Evolutionary conservation across 2,329 filamentous ascomycete genomes (phyloP), one percentile per base, ranked within the genome.

Genomic region (Teratosphaeria epicoccoides): DNA sequence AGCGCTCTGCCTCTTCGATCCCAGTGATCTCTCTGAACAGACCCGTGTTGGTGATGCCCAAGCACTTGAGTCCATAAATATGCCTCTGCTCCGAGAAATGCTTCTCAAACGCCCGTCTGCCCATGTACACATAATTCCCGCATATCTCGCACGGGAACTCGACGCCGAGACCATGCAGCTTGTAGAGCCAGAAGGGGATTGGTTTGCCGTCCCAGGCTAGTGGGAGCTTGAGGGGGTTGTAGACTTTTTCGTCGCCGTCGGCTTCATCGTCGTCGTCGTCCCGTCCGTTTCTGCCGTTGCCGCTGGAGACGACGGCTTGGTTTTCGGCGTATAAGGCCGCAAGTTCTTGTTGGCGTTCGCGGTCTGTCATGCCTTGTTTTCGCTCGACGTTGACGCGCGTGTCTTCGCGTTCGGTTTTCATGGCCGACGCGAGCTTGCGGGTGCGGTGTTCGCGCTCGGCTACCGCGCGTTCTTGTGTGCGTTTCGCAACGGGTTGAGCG

Each of bases 91-190:
- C 93, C 60, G 90, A 94, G 73, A 98, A 98, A 69, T 98, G 93
- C 75, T 98, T 98, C 67, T 98, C 93, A 62, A 96, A 98, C 1
- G 90, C 90, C 47, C 93, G 82, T 23, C 93, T 80, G 14, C 93
- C 93, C 86, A 95, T 96, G 73, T 97, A 97, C n/a, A 96, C 89
- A 64, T 89, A 96, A 70, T 97, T 97, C 51, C 93, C 93, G 66
- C 93, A 98, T 52, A 98, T 88, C 68, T 98, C 91, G 74, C 93
- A 98, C 0, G 86, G 79, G 60, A 96, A 95, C 62, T 98, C 93
- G 11, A 95, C 89, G 7, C 93, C 93, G 24, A 98, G 75, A 1
- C 93, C 93, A 66, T 98, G 93, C 14, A 98, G 78, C 61, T 96
- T 93, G 76, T 97, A 98, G 14, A 98, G 79, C 93, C 93, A 98